Base-by-base conservation (phyloP, 2,329 filamentous ascomycete species). In the Aspergillus phoenicis region DNA sequence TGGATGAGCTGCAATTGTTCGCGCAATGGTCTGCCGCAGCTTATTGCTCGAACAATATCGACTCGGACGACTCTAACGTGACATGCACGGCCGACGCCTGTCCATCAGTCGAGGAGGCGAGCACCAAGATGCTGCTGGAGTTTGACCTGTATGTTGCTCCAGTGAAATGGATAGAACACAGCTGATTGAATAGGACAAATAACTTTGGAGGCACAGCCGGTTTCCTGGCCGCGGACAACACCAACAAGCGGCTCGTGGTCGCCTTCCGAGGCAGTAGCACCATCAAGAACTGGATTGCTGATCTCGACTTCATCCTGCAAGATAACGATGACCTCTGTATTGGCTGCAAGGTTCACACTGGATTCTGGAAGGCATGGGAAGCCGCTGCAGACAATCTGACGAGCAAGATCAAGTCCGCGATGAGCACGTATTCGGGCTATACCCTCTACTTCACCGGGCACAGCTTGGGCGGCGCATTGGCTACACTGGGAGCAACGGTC, bases 1-100 rank as follows among this genome's bases (percentile, higher is more conserved):
- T 83, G 39, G 67, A 73, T 15, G 71, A 80, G 45, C 71, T 85
- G 7, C 71, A 74, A 2, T 73, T 84, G 63, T 83, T 81, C 68
- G 78, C 80, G 43, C 79, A 85, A 61, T 85, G 83, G 68, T 77
- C 82, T 2, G 83, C 82, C 2, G 83, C 83, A 3, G 75, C 82
- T 20, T 85, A 85, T 70, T 85, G 83, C 68, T 66, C 76, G 2
- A 70, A 64, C 41, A 85, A 85, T 70, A 78, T 82, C 70, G 72
- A 82, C 58, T 77, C 76, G 28, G 62, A 78, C 2, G 75, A 75
- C 45, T 77, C 77, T 8, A 78, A 77, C 55, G 53, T 84, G 47
- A 74, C 73, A 8, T 85, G 83, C 64, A 64, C 71, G 0, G 68
- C 74, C 8, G 78, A 76, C 1, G 83, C 81, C 63, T 85, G 83